These are phyloP conservation scores for Kwoniella dendrophila DNA, from an alignment of 768 basidiomycete genomes.

Conservation along the genomic window DNA sequence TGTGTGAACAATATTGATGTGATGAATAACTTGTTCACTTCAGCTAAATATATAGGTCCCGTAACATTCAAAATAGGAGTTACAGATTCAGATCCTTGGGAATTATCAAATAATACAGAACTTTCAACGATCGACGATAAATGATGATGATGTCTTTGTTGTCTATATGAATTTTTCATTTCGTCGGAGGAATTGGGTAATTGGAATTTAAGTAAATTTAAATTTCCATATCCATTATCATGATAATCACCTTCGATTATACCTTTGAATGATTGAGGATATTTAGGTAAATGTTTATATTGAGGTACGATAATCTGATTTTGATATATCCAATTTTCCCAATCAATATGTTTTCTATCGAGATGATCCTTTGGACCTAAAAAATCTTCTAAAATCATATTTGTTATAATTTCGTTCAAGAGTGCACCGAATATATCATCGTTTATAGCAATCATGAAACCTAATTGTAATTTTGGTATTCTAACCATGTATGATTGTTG, in stretches of 20 bases:
- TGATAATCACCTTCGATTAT: constrained; percentile 11
- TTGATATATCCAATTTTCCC: constrained; percentile 22
- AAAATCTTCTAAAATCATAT: constrained; percentile 27
- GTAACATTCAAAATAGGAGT: constrained; percentile 14
- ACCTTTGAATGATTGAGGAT: constrained; percentile 1
- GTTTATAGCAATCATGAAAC: constrained; percentile 41
- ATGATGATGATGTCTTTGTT: no score
- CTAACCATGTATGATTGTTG: constrained; percentile 32
- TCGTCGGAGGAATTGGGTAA: not conserved
- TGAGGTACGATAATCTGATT: not conserved
- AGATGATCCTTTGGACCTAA: constrained; percentile 20
- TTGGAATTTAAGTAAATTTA: constrained; percentile 16
- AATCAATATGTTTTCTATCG: constrained; percentile 19
- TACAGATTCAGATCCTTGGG: not conserved
- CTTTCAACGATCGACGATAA: no score
- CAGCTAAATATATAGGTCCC: constrained; percentile 21
- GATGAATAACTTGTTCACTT: constrained; percentile 15
- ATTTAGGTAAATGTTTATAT: not conserved
- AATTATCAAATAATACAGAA: no score
- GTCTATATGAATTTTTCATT: not conserved
- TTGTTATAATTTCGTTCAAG: constrained; percentile 2
- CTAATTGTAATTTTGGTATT: constrained; percentile 39
- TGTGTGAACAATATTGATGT: constrained; percentile 30
- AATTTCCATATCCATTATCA: constrained; percentile 19
- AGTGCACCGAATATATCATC: constrained; percentile 24